Conservation (phyloP, 2,329 filamentous ascomycete species). For the Aschersonia sp. region DNA sequence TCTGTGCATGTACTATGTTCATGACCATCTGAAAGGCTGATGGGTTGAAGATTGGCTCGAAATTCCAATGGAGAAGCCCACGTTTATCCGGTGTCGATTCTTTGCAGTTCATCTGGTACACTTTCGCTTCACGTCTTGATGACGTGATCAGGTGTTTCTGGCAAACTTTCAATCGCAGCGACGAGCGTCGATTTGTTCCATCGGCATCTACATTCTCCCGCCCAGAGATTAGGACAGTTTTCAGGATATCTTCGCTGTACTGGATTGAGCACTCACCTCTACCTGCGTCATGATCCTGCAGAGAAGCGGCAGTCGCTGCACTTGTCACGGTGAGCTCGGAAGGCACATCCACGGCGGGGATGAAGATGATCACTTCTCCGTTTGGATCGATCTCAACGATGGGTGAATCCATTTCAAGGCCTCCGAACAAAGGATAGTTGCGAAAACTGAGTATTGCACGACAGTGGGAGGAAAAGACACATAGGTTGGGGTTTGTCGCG, state of each 20-base stretch:
- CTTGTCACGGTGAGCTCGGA: neutral
- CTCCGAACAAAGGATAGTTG: too few species aligned
- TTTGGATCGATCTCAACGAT: neutral
- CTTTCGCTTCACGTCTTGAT: neutral
- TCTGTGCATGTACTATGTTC: slow-evolving; percentile 8
- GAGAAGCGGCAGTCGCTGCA: neutral
- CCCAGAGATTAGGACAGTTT: neutral
- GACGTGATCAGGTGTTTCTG: slow-evolving; percentile 3
- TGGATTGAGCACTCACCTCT: neutral
- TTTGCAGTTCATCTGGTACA: neutral
- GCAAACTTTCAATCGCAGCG: slow-evolving; percentile 2
- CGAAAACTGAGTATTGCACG: too few species aligned
- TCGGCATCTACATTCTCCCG: neutral
- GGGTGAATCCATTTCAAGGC: neutral
- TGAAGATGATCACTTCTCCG: neutral
- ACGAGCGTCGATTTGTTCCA: neutral
- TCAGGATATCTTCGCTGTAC: too few species aligned
- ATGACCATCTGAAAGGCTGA: slow-evolving; percentile 7
- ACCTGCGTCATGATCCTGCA: neutral
- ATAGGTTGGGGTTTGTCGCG: too few species aligned
- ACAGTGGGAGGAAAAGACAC: too few species aligned
- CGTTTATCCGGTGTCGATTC: slow-evolving; percentile 1
- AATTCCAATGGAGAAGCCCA: slow-evolving; percentile 5
- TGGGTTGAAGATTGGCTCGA: slow-evolving; percentile 7
- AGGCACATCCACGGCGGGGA: neutral